Evolutionary conservation across 495 filamentous ascomycete species (phyloP), one percentile per base, ranked within the genome.

Genomic region (Podospora tetraspora): DNA sequence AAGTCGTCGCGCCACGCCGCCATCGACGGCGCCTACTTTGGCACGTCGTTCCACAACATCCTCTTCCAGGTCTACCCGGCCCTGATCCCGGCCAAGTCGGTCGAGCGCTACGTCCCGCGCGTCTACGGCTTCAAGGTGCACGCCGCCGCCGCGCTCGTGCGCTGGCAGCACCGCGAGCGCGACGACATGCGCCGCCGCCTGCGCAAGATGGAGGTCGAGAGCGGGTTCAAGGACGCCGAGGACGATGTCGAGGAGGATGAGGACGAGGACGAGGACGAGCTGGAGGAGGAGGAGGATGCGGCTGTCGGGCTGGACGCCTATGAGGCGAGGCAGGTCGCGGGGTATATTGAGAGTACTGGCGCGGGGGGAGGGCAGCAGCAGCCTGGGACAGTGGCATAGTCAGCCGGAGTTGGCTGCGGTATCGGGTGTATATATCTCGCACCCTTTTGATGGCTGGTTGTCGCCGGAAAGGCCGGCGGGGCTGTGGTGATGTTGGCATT

Each of bases 21-120:
- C 61, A 97, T 99, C 77, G 95, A 99, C 77, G 95, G 95, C 65
- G 95, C 95, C 66, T 99, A 98, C 84, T 99, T 98, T 66, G 95
- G 96, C 65, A 92, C 95, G 57, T 94, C 91, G 7, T 99, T 99
- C 84, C 94, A 97, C 84, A 97, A 97, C 77, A 97, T 99, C 79
- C 87, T 99, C 64, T 98, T 98, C 84, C 95, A 99, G 79, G 95
- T 98, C 32, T 98, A 97, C 73, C 95, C 96, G 2, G 88, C 91
- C 2, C 80, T 98, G 58, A 86, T 95, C 57, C 94, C 95, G 6
- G 82, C 87, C 70, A 98, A 98, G 86, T 91, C 85, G 77, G 83
- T 87, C 66, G 89, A 93, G 66, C 86, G 94, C 60, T 97, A 97
- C 77, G 86, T 92, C 62, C 96, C 96, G 19, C 85, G 89, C 59